These are phyloP conservation scores for Talaromyces funiculosus DNA, from an alignment of 2,329 filamentous ascomycete genomes.

Conservation along the genomic window DNA sequence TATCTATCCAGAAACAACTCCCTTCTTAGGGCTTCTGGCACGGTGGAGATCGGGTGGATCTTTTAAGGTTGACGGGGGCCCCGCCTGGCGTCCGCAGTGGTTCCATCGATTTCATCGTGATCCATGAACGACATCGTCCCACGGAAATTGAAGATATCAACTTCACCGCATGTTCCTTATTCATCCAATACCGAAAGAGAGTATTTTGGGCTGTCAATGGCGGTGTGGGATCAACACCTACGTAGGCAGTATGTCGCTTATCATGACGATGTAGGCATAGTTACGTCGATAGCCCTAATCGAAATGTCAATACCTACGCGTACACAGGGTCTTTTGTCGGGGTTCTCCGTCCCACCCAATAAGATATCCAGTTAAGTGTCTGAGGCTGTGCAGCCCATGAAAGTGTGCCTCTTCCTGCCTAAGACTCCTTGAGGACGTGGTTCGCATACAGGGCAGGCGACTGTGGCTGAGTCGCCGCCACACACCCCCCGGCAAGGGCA, in stretches of 20 bases:
- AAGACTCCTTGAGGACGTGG: not conserved
- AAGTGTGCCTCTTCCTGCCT: not conserved
- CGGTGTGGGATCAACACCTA: not conserved
- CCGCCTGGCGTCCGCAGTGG: not conserved
- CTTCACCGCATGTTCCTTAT: not conserved
- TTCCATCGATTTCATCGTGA: not conserved
- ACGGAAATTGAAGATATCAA: not conserved
- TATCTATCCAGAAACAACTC: not conserved
- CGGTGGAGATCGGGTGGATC: not conserved
- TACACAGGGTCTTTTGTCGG: no score
- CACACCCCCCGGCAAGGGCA: not conserved
- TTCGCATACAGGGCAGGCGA: not conserved
- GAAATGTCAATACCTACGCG: not conserved
- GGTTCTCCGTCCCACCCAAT: no score
- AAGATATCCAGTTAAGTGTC: not conserved
- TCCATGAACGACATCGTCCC: not conserved
- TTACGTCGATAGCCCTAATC: not conserved
- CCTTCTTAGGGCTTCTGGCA: not conserved
- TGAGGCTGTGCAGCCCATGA: not conserved
- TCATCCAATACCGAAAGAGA: not conserved
- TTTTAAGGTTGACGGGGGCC: not conserved
- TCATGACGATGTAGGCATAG: not conserved
- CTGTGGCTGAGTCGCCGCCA: not conserved
- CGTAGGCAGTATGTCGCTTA: not conserved
- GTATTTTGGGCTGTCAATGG: not conserved